Evolutionary conservation across 192 early-diverging fungal genomes (phyloP).

Genomic region (Podila epigama): DNA sequence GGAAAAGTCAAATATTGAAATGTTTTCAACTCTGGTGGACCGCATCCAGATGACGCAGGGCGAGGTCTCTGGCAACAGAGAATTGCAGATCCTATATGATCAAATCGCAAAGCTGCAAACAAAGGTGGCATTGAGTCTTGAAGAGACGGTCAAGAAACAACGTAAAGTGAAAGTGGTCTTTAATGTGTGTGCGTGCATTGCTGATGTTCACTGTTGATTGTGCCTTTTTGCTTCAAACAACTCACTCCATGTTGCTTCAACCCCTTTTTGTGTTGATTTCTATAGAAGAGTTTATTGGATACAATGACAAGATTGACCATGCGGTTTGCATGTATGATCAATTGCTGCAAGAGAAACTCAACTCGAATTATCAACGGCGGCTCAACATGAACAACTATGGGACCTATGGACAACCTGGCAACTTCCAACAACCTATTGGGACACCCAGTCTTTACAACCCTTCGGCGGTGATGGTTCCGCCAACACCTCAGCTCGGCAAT

Average conservation of each 20-base stretch:
- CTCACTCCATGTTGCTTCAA: no score
- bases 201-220: not conserved
- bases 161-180: conserved; percentile 26
- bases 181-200: not conserved
- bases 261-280: not conserved
- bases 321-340: conserved; percentile 45
- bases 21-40: conserved; percentile 89
- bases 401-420: conserved; percentile 22
- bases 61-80: conserved; percentile 76
- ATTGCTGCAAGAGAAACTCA: conserved; percentile 34
- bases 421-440: not conserved
- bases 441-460: conserved; percentile 14
- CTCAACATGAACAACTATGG: conserved; percentile 31
- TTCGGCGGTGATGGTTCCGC: conserved; percentile 4
- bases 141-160: conserved; percentile 82
- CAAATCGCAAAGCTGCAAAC: conserved; percentile 88
- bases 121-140: conserved; percentile 78
- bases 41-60: conserved; percentile 80
- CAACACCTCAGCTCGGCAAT: conserved; percentile 24
- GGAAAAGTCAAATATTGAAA: conserved; percentile 89
- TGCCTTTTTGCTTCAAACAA: not conserved
- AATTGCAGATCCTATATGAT: conserved; percentile 85
- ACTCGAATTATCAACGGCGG: conserved; percentile 30
- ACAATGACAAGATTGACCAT: conserved; percentile 49
- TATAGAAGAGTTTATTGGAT: conserved; percentile 41